phyloP scores from a whole-genome alignment of 1,139 yeast species.

The Lodderomyces orthopsilosis region DNA sequence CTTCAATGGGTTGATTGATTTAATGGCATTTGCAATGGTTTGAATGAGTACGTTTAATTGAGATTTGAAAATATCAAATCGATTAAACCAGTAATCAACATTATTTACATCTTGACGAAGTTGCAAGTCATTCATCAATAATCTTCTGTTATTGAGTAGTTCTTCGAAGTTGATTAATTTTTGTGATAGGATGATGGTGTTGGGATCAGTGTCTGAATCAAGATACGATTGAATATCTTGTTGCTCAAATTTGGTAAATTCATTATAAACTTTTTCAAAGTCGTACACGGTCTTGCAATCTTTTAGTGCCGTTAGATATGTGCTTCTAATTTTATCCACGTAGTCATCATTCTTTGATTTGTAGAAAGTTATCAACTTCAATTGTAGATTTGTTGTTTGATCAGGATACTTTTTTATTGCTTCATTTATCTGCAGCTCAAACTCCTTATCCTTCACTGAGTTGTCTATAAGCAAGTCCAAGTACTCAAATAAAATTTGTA shows the following conservation, averaged over 20 bases:
- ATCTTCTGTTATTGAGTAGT: conserved; percentile 52
- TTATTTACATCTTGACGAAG: conserved; percentile 62
- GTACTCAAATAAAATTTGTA: conserved; percentile 44
- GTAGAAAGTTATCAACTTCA: conserved; percentile 50
- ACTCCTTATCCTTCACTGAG: background rate
- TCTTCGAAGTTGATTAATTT: conserved; percentile 53
- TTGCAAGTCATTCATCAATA: conserved; percentile 63
- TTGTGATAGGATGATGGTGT: conserved; percentile 27
- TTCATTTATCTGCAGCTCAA: conserved; percentile 9
- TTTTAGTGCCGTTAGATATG: conserved; percentile 48
- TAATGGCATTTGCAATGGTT: conserved; percentile 65
- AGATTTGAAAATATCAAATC: conserved; percentile 39
- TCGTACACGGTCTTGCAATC: conserved; percentile 55
- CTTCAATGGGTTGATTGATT: conserved; percentile 61
- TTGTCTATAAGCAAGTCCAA: conserved; percentile 38
- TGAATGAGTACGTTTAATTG: conserved; percentile 44
- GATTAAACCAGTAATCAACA: conserved; percentile 65
- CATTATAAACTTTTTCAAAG: conserved; percentile 63
- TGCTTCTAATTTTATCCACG: conserved; percentile 42
- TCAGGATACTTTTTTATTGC: conserved; percentile 52
- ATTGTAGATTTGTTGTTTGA: conserved; percentile 51
- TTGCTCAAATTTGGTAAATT: conserved; percentile 64
- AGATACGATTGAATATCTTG: conserved; percentile 16
- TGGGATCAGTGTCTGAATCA: conserved; percentile 22
- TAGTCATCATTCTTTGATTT: conserved; percentile 33